Evolutionary conservation across 108 stramenopile genomes (phyloP).

Genomic region (Cylindrotheca fusiformis): DNA sequence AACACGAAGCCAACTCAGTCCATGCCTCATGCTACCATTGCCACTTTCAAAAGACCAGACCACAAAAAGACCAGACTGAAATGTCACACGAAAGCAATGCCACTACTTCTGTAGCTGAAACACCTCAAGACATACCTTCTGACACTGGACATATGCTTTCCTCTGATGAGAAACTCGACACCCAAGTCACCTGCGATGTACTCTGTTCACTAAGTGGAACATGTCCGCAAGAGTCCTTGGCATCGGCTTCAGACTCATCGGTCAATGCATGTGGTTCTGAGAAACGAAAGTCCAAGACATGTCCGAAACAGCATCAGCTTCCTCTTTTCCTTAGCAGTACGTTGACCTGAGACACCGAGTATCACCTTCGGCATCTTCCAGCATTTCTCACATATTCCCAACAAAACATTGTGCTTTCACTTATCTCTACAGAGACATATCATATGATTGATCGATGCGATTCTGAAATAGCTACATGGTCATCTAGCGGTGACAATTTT

Average conservation of each 20-base stretch:
- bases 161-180: constrained; percentile 16
- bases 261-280: neutral
- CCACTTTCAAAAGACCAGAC: neutral
- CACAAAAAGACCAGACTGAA: neutral
- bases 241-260: neutral
- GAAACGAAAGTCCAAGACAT: constrained; percentile 15
- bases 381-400: neutral
- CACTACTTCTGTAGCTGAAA: neutral
- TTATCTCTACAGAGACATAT: constrained; percentile 54
- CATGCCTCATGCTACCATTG: neutral
- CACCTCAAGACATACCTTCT: neutral
- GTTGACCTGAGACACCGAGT: constrained; percentile 13
- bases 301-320: constrained; percentile 61
- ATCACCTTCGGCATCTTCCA: neutral
- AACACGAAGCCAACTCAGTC: neutral
- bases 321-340: constrained; percentile 73
- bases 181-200: constrained; percentile 38
- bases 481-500: constrained; percentile 56
- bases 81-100: neutral
- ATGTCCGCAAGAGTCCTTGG: neutral
- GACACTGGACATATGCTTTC: neutral
- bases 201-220: constrained; percentile 37
- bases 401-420: neutral
- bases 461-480: constrained; percentile 61
- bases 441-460: constrained; percentile 76